Conservation (phyloP, 192 early-diverging fungal species). For the Coemansia sp. region DNA sequence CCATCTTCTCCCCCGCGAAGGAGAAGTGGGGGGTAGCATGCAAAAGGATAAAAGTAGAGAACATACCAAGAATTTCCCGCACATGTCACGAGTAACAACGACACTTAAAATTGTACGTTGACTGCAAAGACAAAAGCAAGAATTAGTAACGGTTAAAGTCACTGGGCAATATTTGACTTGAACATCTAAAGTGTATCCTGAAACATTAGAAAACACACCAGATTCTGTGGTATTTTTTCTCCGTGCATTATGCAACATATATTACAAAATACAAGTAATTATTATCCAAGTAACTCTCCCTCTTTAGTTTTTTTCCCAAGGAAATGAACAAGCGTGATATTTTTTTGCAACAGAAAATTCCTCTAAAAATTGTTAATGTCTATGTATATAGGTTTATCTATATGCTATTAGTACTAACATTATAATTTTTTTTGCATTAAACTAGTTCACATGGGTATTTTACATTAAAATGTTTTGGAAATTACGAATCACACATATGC, state of each 20-base stretch:
- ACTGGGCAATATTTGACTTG: not conserved
- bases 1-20: not conserved
- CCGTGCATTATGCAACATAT: not conserved
- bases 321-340: not conserved
- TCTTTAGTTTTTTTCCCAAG: not conserved
- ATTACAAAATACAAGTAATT: not conserved
- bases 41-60: not conserved
- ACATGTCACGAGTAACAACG: not conserved
- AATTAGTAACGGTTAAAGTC: not conserved
- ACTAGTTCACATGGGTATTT: not conserved
- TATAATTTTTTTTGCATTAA: not conserved
- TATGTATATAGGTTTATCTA: not conserved
- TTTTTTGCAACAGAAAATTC: not conserved
- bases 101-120: not conserved
- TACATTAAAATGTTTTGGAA: constrained; percentile 3
- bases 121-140: not conserved
- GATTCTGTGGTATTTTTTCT: not conserved
- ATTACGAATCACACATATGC: constrained; percentile 36
- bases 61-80: not conserved
- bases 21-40: not conserved
- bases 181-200: not conserved
- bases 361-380: not conserved
- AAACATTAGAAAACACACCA: not conserved
- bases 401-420: not conserved
- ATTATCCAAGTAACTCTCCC: not conserved